Evolutionary conservation across 805 yeast genomes (phyloP).

Genomic region (Ogataea kodamae): DNA sequence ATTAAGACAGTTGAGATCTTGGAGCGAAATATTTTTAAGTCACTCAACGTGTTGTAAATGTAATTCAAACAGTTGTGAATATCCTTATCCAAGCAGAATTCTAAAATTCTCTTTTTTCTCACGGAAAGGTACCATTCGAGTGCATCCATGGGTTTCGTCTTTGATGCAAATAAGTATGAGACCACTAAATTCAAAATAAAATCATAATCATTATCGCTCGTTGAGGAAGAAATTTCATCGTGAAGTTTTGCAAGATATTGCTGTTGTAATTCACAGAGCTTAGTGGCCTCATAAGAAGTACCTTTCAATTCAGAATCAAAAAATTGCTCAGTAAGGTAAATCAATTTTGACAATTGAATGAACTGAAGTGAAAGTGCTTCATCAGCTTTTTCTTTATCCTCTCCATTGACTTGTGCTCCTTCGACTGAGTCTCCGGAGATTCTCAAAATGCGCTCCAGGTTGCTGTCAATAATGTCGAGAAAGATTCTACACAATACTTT

Average conservation of each 20-base stretch:
- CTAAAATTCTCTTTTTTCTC: constrained; percentile 18
- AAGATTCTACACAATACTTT: constrained; percentile 23
- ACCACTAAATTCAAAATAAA: constrained; percentile 23
- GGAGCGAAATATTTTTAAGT: constrained; percentile 20
- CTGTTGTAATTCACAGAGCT: constrained; percentile 18
- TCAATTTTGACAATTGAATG: constrained; percentile 24
- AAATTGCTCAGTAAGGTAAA: constrained; percentile 24
- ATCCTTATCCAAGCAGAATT: constrained; percentile 12
- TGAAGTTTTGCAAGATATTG: constrained; percentile 21
- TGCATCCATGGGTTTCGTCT: constrained; percentile 20
- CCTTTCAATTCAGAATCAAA: constrained; percentile 19
- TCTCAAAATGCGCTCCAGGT: constrained; percentile 19
- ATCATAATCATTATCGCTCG: constrained; percentile 31
- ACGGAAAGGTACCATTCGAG: constrained; percentile 24
- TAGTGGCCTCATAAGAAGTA: constrained; percentile 13
- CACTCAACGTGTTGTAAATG: constrained; percentile 30
- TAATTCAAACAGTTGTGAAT: constrained; percentile 28
- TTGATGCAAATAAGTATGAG: constrained; percentile 24
- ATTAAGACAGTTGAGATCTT: constrained; percentile 23
- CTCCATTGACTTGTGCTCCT: constrained; percentile 8
- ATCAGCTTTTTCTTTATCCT: constrained; percentile 4
- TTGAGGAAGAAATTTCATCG: constrained; percentile 17
- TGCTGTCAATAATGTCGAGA: constrained; percentile 26
- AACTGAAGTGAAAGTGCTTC: constrained; percentile 19
- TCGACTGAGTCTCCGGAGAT: too few relatives aligned